These are phyloP conservation scores for Scleromitrula shiraiana DNA, from an alignment of 2,329 filamentous ascomycete species.

Conservation along the genomic window DNA sequence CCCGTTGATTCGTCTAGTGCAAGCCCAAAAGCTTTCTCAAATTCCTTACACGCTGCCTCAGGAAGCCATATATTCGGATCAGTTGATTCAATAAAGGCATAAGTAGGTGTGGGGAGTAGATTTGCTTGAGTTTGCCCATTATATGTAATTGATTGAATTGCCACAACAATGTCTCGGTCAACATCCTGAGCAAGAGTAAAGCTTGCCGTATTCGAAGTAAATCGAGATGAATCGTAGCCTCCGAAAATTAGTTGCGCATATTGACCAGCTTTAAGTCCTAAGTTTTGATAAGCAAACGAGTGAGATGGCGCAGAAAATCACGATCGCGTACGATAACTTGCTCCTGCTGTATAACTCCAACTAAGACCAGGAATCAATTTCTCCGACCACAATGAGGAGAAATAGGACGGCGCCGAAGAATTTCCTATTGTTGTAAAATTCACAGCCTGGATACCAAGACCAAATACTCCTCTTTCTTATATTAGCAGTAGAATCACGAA, in stretches of 20 bases:
- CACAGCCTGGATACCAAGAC: conserved; percentile 33
- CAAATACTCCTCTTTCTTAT: conserved; percentile 31
- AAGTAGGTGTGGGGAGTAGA: conserved; percentile 30
- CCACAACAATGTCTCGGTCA: conserved; percentile 34
- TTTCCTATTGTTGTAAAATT: conserved; percentile 34
- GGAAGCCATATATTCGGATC: conserved; percentile 58
- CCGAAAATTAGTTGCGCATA: conserved; percentile 35
- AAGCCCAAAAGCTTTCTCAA: conserved; percentile 56
- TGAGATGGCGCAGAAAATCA: neutral
- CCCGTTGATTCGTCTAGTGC: conserved; percentile 53
- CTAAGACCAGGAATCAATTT: conserved; percentile 33
- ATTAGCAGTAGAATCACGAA: conserved; percentile 5
- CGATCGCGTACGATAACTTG: conserved; percentile 44
- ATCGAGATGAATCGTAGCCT: conserved; percentile 34
- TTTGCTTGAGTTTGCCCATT: conserved; percentile 26
- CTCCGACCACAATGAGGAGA: conserved; percentile 32
- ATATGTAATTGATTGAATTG: conserved; percentile 34
- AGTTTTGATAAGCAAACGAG: neutral
- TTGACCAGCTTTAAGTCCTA: conserved; percentile 23
- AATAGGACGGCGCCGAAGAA: conserved; percentile 29
- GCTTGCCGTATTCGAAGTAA: conserved; percentile 30
- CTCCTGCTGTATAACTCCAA: conserved; percentile 60
- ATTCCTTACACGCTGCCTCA: conserved; percentile 48
- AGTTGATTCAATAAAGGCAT: conserved; percentile 47
- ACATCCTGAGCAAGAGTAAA: conserved; percentile 34